Evolutionary conservation across 345 rosid genomes (phyloP).

Genomic region (Schrenkiella parvula): DNA sequence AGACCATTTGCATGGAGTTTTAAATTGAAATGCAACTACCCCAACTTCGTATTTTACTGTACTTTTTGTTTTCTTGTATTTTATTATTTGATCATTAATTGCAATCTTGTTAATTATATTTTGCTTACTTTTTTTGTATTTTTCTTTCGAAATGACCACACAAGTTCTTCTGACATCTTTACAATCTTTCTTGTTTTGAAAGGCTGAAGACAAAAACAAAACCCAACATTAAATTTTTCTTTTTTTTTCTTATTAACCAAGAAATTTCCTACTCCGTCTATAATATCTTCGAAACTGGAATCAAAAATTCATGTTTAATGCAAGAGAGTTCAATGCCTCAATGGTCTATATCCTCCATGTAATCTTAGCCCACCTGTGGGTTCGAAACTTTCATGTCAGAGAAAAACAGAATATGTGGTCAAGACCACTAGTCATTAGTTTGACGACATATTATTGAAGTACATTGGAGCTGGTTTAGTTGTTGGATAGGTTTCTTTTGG

Average conservation of each 20-base stretch:
- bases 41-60: not conserved
- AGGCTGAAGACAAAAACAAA: not conserved
- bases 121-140: not conserved
- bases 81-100: not conserved
- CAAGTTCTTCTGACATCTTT: constrained; percentile 5
- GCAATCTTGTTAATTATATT: not conserved
- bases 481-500: too few species aligned
- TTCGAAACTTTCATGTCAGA: too few species aligned
- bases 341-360: not conserved
- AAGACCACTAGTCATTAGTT: too few species aligned
- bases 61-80: not conserved
- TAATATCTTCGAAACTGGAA: not conserved
- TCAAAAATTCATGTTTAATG: not conserved
- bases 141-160: constrained; percentile 20
- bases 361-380: not conserved
- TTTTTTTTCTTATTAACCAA: too few species aligned
- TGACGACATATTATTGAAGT: too few species aligned
- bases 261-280: not conserved
- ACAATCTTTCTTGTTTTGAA: not conserved
- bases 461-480: too few species aligned
- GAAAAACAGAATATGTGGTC: too few species aligned
- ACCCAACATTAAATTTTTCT: not conserved
- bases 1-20: constrained; percentile 6
- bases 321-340: not conserved
- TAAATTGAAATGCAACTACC: constrained; percentile 15